Conservation (phyloP, 139 green algal genomes). For the Picochlorum sp. region DNA sequence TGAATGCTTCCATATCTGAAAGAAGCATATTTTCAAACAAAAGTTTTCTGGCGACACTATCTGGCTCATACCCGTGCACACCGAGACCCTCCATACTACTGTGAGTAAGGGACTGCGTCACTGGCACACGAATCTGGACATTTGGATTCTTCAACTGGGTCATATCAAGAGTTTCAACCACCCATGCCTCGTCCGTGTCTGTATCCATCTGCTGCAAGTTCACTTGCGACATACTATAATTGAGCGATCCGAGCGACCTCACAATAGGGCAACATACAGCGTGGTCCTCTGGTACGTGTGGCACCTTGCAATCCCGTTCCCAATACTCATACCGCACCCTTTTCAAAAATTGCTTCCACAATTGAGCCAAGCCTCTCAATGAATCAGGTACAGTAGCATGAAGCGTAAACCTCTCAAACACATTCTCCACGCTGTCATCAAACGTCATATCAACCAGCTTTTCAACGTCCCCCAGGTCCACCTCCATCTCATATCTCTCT, state of each 20-base stretch:
- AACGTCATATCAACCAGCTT: not conserved
- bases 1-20: conserved; percentile 86
- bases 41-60: conserved; percentile 32
- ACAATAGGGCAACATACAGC: conserved; percentile 20
- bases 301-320: conserved; percentile 45
- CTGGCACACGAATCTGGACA: not conserved
- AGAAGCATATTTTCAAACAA: conserved; percentile 49
- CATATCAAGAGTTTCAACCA: too few species aligned
- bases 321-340: conserved; percentile 54
- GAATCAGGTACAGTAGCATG: conserved; percentile 63
- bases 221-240: conserved; percentile 59
- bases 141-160: too few species aligned
- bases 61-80: not conserved
- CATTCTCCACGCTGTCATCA: not conserved
- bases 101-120: not conserved
- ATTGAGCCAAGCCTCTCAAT: conserved; percentile 44
- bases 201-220: conserved; percentile 66
- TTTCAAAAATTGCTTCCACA: conserved; percentile 56
- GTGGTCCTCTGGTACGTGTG: conserved; percentile 44
- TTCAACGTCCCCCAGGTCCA: conserved; percentile 2
- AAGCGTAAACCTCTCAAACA: conserved; percentile 40
- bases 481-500: conserved; percentile 16
- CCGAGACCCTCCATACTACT: not conserved
- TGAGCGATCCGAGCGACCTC: too few species aligned
- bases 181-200: too few species aligned